Percentiles rank a stretch among this genome's conserved stretches.
These are phyloP conservation scores for Gossypium raimondii DNA, from an alignment of 345 rosid genomes.

Conservation along the genomic window DNA sequence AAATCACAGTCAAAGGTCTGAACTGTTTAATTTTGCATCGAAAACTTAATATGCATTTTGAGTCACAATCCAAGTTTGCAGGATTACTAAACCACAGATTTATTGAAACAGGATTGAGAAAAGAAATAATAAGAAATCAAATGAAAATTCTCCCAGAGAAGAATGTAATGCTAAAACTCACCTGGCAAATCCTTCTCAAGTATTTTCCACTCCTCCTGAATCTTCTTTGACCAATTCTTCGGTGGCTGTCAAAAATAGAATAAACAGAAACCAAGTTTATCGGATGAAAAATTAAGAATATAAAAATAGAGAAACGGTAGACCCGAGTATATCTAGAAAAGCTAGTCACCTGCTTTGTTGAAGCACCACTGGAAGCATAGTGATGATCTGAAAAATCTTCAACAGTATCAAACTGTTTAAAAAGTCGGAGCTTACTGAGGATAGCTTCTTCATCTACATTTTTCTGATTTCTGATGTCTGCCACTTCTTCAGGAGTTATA, in stretches of 20 bases:
- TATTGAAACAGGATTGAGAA: background rate
- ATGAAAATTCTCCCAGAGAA: background rate
- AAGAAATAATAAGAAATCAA: background rate
- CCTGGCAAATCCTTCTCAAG: constrained; percentile 91
- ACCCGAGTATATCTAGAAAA: constrained; percentile 12
- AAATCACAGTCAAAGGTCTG: background rate
- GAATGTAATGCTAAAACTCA: constrained; percentile 19
- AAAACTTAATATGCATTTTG: background rate
- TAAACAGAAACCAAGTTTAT: background rate
- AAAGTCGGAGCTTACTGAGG: constrained; percentile 44
- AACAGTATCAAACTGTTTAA: constrained; percentile 74
- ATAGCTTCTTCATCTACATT: constrained; percentile 40
- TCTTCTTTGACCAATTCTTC: constrained; percentile 64
- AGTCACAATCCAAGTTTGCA: constrained; percentile 7
- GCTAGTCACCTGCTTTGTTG: constrained; percentile 49
- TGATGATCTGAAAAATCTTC: constrained; percentile 70
- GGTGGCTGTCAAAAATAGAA: constrained; percentile 41
- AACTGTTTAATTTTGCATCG: background rate
- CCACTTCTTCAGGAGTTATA: constrained; percentile 31
- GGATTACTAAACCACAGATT: background rate
- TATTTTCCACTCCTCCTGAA: constrained; percentile 86
- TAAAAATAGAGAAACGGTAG: background rate
- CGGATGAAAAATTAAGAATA: constrained; percentile 5
- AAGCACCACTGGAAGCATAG: constrained; percentile 34
- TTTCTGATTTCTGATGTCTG: constrained; percentile 27